These are phyloP conservation scores for Flammula alnicola DNA, from an alignment of 1,284 basidiomycete genomes.

Conservation along the genomic window DNA sequence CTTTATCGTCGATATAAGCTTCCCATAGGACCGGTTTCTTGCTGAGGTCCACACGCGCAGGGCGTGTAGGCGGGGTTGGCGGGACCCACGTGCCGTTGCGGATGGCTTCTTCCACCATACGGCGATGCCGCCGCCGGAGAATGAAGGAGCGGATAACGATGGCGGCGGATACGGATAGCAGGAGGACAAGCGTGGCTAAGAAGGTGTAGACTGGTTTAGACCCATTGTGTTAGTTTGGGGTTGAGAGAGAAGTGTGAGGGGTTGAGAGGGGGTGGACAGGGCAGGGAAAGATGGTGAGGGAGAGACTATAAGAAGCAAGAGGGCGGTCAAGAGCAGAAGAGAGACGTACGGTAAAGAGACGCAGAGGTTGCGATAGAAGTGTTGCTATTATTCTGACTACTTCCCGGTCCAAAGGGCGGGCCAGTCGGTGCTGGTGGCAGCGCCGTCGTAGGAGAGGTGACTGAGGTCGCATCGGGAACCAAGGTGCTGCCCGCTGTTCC, in stretches of 20 bases:
- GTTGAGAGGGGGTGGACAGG: slow-evolving; percentile 1
- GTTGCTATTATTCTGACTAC: slow-evolving; percentile 11
- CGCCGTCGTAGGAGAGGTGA: neutral
- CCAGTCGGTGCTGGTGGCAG: neutral
- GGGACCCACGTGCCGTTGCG: slow-evolving; percentile 62
- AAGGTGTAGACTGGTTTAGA: slow-evolving; percentile 42
- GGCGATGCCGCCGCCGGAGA: slow-evolving; percentile 59
- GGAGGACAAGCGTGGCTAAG: slow-evolving; percentile 64
- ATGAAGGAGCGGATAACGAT: slow-evolving; percentile 65
- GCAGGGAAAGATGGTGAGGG: slow-evolving; percentile 4
- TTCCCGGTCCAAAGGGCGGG: neutral
- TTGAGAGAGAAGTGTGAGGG: neutral
- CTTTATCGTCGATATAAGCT: slow-evolving; percentile 36
- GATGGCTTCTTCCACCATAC: slow-evolving; percentile 63
- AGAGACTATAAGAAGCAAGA: neutral
- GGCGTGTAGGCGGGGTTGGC: slow-evolving; percentile 29
- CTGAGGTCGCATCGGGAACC: too few relatives aligned
- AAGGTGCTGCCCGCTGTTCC: too few relatives aligned
- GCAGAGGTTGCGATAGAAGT: slow-evolving; percentile 30
- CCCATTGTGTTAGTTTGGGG: neutral
- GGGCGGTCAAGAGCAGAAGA: neutral
- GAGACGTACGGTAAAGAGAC: slow-evolving; percentile 30
- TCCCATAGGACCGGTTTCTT: slow-evolving; percentile 59
- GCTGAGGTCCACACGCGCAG: slow-evolving; percentile 41
- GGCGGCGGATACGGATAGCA: slow-evolving; percentile 65